Base-by-base conservation (phyloP, 345 rosid genomes). In the Salix brachista region DNA sequence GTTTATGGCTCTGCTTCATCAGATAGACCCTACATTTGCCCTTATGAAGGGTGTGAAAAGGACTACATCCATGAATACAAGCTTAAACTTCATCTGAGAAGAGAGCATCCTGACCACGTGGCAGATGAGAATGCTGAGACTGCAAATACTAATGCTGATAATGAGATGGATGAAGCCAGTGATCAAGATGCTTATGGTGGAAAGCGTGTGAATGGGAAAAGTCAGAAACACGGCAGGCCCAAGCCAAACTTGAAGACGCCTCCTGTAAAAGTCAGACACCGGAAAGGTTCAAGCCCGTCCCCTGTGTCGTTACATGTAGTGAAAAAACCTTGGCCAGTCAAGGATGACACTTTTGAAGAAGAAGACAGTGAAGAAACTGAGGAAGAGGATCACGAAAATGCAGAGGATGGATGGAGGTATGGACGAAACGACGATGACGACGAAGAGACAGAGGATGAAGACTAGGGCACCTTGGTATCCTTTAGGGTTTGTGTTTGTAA, bases 11-110 rank as follows among this genome's bases (percentile, higher is more conserved):
- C 96, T 5, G 91, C 93, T 54, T 86, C 98, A 67, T 84, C 86
- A 4, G 97, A 91, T 65, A 98, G 97, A 18, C 99, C 99, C 74
- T 91, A 88, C 44, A 94, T 87, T 39, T 96, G 99, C 81, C 99
- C 98, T 7, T 96, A 91, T 36, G 94, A 94, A 44, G 94, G 92
- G 23, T 93, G 99, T 73, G 93, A 90, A 72, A 96, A 96, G 85
- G 94, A 97, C 41, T 96, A 93, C 86, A 96, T 92, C 75, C 99
- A 96, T 78, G 98, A 94, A 79, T 96, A 96, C 90, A 93, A 96
- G 88, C 97, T 93, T 70, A 96, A 92, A 83, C 98, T 93, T 79
- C 99, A 96, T 85, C 77, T 96, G 61, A 87, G 90, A 85, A 91
- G 96, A 69, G 97, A 93, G 82, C 99, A 96, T 90, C 98, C 95